Conservation (phyloP, 345 rosid genomes). For the Microthlaspi erraticum region DNA sequence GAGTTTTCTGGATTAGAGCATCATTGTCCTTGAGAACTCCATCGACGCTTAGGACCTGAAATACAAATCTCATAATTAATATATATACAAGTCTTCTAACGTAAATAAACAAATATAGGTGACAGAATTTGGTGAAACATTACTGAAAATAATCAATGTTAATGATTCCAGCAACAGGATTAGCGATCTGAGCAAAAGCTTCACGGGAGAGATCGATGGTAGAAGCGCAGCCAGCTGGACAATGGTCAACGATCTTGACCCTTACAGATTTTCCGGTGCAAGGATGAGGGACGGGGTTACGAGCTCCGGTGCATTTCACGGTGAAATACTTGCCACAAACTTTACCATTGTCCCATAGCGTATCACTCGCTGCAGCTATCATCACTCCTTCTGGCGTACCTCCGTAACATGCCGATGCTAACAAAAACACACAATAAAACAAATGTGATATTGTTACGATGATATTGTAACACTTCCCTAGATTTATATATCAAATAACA, state of each 20-base stretch:
- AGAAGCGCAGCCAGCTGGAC: slow-evolving; percentile 45
- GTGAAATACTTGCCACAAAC: slow-evolving; percentile 53
- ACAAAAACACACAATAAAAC: slow-evolving; percentile 19
- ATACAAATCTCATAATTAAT: slow-evolving; percentile 9
- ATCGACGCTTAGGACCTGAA: slow-evolving; percentile 30
- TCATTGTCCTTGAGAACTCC: slow-evolving; percentile 15
- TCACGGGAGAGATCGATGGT: slow-evolving; percentile 52
- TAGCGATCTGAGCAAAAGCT: slow-evolving; percentile 57
- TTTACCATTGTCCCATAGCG: slow-evolving; percentile 50
- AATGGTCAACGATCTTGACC: slow-evolving; percentile 55
- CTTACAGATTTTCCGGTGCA: slow-evolving; percentile 48
- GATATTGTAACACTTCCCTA: background rate
- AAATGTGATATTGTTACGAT: background rate
- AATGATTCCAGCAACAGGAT: slow-evolving; percentile 52
- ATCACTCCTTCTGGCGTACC: slow-evolving; percentile 36
- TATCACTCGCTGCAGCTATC: slow-evolving; percentile 61
- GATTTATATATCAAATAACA: background rate
- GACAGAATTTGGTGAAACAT: background rate
- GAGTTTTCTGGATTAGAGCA: background rate
- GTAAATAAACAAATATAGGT: background rate
- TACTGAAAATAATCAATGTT: slow-evolving; percentile 42
- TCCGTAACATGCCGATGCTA: slow-evolving; percentile 55
- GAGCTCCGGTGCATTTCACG: slow-evolving; percentile 48
- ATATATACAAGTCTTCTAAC: background rate
- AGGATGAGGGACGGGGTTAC: slow-evolving; percentile 49